These are phyloP conservation scores for Metschnikowia arizonensis DNA, from an alignment of 805 yeast species.

Conservation along the genomic window DNA sequence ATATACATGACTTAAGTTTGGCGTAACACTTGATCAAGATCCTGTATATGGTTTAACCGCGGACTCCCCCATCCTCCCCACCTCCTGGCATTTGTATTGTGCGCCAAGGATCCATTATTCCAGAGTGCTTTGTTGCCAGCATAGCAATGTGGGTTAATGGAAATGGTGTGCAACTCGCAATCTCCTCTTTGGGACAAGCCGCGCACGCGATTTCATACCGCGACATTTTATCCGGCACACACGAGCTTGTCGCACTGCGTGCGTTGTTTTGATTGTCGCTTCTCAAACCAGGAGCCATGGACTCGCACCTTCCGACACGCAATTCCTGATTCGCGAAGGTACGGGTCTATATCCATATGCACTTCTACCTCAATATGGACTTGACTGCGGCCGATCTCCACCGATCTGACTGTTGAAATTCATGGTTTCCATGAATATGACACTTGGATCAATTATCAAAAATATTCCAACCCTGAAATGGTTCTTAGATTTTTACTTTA, in stretches of 20 bases:
- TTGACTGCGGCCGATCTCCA: no score
- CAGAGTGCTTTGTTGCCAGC: constrained; percentile 1
- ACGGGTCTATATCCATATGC: constrained; percentile 4
- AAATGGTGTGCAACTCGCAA: constrained; percentile 3
- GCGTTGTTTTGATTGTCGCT: constrained; percentile 13
- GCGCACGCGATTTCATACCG: constrained; percentile 4
- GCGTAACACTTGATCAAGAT: no score
- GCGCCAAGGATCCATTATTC: neutral
- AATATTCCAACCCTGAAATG: no score
- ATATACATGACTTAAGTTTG: no score
- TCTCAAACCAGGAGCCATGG: constrained; percentile 2
- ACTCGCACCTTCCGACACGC: constrained; percentile 5
- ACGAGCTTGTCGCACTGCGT: neutral
- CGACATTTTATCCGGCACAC: constrained; percentile 15
- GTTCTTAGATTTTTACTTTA: no score
- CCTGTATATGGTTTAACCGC: no score
- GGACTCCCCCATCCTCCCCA: neutral
- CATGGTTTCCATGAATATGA: no score
- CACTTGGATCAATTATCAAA: no score
- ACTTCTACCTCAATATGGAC: neutral
- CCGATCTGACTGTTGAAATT: no score
- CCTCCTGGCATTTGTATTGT: neutral
- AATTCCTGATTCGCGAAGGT: constrained; percentile 1
- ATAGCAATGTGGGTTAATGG: constrained; percentile 1
- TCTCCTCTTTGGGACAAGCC: constrained; percentile 5